Evolutionary conservation across 2,329 filamentous ascomycete genomes (phyloP), one percentile per base, ranked within the genome.

Genomic region (Aspergillus aculeatinus): DNA sequence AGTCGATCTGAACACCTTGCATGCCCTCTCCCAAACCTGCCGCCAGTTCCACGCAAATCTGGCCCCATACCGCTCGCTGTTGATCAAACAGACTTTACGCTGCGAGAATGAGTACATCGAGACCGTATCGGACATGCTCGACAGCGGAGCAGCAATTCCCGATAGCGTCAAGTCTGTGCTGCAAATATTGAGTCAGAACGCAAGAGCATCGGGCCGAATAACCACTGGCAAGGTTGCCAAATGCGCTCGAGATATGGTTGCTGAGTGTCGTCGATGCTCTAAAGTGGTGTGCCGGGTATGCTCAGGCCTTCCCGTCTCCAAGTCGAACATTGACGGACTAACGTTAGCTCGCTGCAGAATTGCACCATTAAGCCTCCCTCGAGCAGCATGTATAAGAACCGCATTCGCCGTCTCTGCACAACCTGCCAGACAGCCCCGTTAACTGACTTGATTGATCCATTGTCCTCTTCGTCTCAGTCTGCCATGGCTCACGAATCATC

Each of bases 241-340:
- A 67, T 98, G 94, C 73, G 94, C 94, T 23, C 83, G 91, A 62
- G 94, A 97, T 74, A 85, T 96, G 85, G 94, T 98, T 5, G 85
- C 83, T 48, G 88, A 89, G 67, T 97, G 94, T 75, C 86, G 91
- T 58, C 85, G 88, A 63, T 98, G 94, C 74, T 85, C 84, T 44
- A 86, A 79, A 29, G 83, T 92, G 27, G 87, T 96, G 58, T 98
- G 94, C 76, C 85, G 94, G 77, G 92, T 96, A 83, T 19, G 39
- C 39, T 44, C n/a, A 9, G 39, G 16, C 6, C 6, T n/a, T n/a
- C 16, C 16, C 14, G 14, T 19, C 39, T 44, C 3, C 14, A 12
- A n/a, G 6, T 44, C 16, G 16, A 44, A n/a, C 7, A 16, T 44
- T n/a, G 39, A 16, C 6, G 39, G 16, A 44, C 39, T 44, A 19